Evolutionary conservation across 1,284 basidiomycete species (phyloP).

Genomic region (Melanopsichium pennsylvanicum): DNA sequence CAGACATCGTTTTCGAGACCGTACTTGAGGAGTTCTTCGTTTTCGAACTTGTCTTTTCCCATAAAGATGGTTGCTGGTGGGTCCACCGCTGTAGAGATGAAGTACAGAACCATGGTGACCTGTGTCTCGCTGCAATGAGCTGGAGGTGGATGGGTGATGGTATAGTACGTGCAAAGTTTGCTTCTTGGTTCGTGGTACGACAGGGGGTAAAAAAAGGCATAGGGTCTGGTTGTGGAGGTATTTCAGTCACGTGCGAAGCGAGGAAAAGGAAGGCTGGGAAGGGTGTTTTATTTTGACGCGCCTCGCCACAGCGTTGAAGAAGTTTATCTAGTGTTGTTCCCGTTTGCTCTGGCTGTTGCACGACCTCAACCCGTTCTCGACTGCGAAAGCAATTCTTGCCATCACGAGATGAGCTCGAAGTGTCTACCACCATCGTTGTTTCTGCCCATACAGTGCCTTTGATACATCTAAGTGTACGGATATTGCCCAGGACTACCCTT

Average conservation of each 20-base stretch:
- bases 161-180: too few species aligned
- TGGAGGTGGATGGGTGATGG: too few species aligned
- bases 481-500: too few species aligned
- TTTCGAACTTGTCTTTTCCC: slow-evolving; percentile 82
- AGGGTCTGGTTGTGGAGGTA: slow-evolving; percentile 24
- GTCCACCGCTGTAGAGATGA: slow-evolving; percentile 70
- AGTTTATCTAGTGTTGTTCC: slow-evolving; percentile 46
- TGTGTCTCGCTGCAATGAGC: too few species aligned
- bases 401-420: too few species aligned
- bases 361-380: too few species aligned
- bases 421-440: too few species aligned
- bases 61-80: slow-evolving; percentile 85
- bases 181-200: neutral
- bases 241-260: slow-evolving; percentile 21
- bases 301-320: too few species aligned
- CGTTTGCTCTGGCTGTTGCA: neutral
- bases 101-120: slow-evolving; percentile 71
- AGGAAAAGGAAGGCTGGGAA: neutral
- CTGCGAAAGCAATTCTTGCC: too few species aligned
- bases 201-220: neutral
- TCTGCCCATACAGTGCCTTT: too few species aligned
- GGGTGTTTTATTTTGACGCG: slow-evolving; percentile 15
- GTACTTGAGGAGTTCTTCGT: slow-evolving; percentile 86
- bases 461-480: too few species aligned
- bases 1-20: slow-evolving; percentile 73